These are phyloP conservation scores for Gypsophila paniculata DNA, from an alignment of 179 eudicot species.

Conservation along the genomic window DNA sequence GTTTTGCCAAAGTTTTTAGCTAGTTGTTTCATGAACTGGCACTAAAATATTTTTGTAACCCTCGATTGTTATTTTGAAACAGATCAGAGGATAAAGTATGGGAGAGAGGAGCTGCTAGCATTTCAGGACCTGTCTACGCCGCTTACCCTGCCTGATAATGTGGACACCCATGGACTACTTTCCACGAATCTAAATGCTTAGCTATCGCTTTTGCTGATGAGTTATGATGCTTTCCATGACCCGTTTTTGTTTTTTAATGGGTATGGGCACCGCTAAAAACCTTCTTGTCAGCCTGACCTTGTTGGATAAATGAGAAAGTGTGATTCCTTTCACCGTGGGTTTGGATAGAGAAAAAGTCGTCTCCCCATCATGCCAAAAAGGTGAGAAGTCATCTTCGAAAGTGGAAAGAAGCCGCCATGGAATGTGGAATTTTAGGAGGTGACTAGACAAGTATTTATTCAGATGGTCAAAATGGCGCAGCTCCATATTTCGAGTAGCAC, in stretches of 20 bases:
- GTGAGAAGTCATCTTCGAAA: neutral
- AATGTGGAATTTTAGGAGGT: neutral
- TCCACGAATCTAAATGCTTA: neutral
- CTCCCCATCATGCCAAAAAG: neutral
- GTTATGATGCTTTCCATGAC: neutral
- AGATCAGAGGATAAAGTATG: slow-evolving; percentile 88
- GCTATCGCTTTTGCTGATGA: neutral
- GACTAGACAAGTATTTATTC: neutral
- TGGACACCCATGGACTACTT: slow-evolving; percentile 16
- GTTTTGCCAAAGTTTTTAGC: neutral
- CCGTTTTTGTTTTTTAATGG: neutral
- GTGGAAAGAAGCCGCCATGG: neutral
- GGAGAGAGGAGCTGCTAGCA: slow-evolving; percentile 62
- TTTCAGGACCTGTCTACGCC: slow-evolving; percentile 47
- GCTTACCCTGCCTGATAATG: slow-evolving; percentile 17
- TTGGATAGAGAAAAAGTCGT: too few species aligned
- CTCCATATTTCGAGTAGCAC: neutral
- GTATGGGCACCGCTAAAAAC: too few species aligned
- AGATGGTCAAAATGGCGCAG: neutral
- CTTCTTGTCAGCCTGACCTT: too few species aligned
- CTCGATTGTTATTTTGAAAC: neutral
- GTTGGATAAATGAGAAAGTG: neutral
- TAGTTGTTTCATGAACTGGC: neutral
- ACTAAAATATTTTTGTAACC: neutral
- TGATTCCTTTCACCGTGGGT: too few species aligned